These are phyloP conservation scores for Aquilaria sinensis DNA, from an alignment of 345 rosid species.

Conservation along the genomic window DNA sequence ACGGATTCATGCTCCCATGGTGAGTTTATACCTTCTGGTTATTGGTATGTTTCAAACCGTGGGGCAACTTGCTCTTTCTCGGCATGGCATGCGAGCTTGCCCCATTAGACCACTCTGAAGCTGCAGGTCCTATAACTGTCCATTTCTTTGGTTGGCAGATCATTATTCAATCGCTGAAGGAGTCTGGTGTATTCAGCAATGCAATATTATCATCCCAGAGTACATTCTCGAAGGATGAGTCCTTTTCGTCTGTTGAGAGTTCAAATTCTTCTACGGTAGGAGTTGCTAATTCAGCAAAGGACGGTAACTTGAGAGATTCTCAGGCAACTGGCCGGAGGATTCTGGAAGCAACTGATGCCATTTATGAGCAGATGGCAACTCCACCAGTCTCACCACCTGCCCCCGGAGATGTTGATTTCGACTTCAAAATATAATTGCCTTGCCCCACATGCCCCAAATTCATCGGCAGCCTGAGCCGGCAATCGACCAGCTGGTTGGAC, in stretches of 20 bases:
- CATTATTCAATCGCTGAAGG: slow-evolving; percentile 63
- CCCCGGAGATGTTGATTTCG: slow-evolving; percentile 13
- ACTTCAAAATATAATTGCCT: slow-evolving; percentile 13
- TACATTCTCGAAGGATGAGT: slow-evolving; percentile 23
- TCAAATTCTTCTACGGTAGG: slow-evolving; percentile 25
- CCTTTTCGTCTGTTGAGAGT: slow-evolving; percentile 24
- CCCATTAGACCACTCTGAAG: not conserved
- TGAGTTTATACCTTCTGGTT: slow-evolving; percentile 22
- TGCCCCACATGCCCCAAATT: not conserved
- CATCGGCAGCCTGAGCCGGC: not conserved
- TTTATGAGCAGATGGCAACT: slow-evolving; percentile 28
- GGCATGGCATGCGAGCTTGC: not conserved
- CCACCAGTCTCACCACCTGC: slow-evolving; percentile 70
- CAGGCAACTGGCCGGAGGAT: slow-evolving; percentile 30
- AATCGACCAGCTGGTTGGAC: not conserved
- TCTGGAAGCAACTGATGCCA: slow-evolving; percentile 28
- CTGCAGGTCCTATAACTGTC: not conserved
- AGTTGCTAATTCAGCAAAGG: slow-evolving; percentile 39
- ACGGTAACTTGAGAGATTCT: slow-evolving; percentile 30
- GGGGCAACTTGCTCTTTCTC: not conserved
- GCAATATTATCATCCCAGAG: slow-evolving; percentile 36
- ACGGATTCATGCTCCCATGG: slow-evolving; percentile 85
- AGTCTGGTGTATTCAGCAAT: slow-evolving; percentile 61
- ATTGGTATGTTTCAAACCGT: not conserved
- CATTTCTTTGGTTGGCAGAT: slow-evolving; percentile 31